A percentile compares a stretch with the other conserved stretches of the same genome.
Evolutionary conservation across 352 stramenopile species (phyloP).

Genomic region (Phytophthora syringae): DNA sequence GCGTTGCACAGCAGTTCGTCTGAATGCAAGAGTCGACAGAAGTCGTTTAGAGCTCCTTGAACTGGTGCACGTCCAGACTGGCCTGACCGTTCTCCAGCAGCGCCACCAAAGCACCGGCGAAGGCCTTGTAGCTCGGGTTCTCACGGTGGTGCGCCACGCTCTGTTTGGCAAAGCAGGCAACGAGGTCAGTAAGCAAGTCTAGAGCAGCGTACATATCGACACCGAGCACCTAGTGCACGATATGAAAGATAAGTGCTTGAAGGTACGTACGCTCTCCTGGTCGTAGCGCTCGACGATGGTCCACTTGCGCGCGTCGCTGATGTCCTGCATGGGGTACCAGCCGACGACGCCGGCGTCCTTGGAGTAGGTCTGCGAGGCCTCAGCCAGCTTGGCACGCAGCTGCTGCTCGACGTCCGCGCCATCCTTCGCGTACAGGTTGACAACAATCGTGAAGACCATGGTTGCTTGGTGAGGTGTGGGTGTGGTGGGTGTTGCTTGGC

Average conservation of each 20-base stretch:
- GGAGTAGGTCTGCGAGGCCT: background rate
- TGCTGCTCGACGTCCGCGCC: background rate
- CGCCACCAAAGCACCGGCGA: constrained; percentile 11
- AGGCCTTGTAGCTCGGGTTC: constrained; percentile 18
- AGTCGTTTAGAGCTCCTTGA: constrained; percentile 24
- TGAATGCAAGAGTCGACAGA: background rate
- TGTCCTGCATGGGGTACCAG: background rate
- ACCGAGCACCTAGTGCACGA: background rate
- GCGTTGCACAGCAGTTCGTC: background rate
- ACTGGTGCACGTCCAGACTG: constrained; percentile 24
- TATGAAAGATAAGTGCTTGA: background rate
- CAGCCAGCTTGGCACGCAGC: background rate
- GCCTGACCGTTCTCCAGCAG: constrained; percentile 25
- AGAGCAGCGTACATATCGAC: background rate
- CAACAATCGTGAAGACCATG: background rate
- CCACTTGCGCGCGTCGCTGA: background rate
- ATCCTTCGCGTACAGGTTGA: background rate
- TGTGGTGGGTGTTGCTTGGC: background rate
- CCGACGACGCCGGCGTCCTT: background rate
- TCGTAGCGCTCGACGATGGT: background rate
- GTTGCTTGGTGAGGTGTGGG: background rate
- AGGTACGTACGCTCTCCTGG: background rate
- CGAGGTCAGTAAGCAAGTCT: constrained; percentile 9
- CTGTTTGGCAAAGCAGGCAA: constrained; percentile 12
- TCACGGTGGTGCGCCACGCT: constrained; percentile 24